phyloP scores from a whole-genome alignment of 257 asterid species.

The Rhazya stricta region DNA sequence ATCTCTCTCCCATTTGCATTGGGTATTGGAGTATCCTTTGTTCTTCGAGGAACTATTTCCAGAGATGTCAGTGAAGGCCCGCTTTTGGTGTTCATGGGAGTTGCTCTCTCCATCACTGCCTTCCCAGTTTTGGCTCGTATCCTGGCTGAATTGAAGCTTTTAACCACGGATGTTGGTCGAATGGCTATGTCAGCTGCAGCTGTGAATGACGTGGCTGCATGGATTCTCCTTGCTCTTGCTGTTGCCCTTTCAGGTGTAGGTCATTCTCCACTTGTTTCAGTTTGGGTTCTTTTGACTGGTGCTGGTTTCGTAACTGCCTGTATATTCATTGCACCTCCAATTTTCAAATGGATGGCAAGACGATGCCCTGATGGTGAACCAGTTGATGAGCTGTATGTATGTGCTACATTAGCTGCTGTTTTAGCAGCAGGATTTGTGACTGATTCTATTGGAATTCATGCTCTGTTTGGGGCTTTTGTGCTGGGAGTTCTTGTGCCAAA shows the following conservation, averaged over 20 bases:
- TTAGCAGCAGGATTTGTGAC: conserved; percentile 46
- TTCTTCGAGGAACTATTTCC: conserved; percentile 22
- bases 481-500: conserved; percentile 52
- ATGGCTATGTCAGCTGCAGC: conserved; percentile 35
- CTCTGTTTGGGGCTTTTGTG: conserved; percentile 52
- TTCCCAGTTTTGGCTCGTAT: conserved; percentile 31
- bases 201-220: conserved; percentile 28
- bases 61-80: conserved; percentile 23
- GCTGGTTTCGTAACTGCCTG: conserved; percentile 27
- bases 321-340: conserved; percentile 30
- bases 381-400: conserved; percentile 42
- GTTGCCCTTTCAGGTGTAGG: conserved; percentile 18
- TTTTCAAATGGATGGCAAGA: conserved; percentile 43
- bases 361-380: conserved; percentile 46
- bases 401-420: conserved; percentile 41
- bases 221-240: conserved; percentile 30
- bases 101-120: conserved; percentile 25
- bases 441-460: conserved; percentile 50
- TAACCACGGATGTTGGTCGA: conserved; percentile 24
- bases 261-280: conserved; percentile 19
- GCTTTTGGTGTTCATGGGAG: conserved; percentile 35
- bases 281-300: conserved; percentile 31
- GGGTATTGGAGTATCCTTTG: conserved; percentile 28
- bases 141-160: conserved; percentile 24
- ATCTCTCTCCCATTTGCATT: conserved; percentile 27